phyloP scores from a whole-genome alignment of 768 basidiomycete species.

The Trametes punicea region DNA sequence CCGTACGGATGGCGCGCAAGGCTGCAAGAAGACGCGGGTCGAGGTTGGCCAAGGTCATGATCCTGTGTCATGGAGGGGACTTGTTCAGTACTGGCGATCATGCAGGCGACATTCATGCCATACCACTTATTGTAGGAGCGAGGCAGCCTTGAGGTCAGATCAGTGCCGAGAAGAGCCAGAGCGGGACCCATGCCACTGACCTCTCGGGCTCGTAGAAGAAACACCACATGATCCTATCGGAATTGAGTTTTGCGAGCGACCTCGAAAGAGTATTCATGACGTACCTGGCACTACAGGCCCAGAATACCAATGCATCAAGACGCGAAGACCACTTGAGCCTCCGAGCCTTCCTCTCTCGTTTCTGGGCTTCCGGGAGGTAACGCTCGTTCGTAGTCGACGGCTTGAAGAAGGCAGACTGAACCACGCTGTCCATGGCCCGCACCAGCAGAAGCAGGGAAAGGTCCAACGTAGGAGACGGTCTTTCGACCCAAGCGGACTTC shows the following conservation, averaged over 20 bases:
- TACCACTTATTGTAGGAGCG: slow-evolving; percentile 69
- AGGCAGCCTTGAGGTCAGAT: slow-evolving; percentile 42
- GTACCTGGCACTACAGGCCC: slow-evolving; percentile 75
- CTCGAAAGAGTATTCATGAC: slow-evolving; percentile 12
- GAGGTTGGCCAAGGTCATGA: slow-evolving; percentile 62
- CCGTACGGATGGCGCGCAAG: slow-evolving; percentile 50
- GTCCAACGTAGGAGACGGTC: slow-evolving; percentile 58
- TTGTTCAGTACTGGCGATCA: background rate
- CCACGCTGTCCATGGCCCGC: slow-evolving; percentile 60
- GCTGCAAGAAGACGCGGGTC: slow-evolving; percentile 56
- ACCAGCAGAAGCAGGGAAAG: slow-evolving; percentile 66
- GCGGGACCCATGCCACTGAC: slow-evolving; percentile 33
- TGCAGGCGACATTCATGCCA: background rate
- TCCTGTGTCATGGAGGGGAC: slow-evolving; percentile 40
- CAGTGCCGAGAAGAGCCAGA: background rate
- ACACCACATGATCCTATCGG: slow-evolving; percentile 81
- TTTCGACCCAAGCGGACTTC: slow-evolving; percentile 2
- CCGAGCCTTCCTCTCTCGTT: slow-evolving; percentile 17
- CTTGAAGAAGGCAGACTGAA: slow-evolving; percentile 49
- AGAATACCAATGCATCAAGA: slow-evolving; percentile 70
- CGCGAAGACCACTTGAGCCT: slow-evolving; percentile 36
- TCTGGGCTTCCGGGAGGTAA: background rate
- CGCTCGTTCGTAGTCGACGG: slow-evolving; percentile 7
- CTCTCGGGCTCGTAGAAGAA: slow-evolving; percentile 76
- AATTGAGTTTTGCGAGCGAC: background rate